Evolutionary conservation across 169 alveolate genomes (phyloP).

Genomic region (Cryptosporidium sp.): DNA sequence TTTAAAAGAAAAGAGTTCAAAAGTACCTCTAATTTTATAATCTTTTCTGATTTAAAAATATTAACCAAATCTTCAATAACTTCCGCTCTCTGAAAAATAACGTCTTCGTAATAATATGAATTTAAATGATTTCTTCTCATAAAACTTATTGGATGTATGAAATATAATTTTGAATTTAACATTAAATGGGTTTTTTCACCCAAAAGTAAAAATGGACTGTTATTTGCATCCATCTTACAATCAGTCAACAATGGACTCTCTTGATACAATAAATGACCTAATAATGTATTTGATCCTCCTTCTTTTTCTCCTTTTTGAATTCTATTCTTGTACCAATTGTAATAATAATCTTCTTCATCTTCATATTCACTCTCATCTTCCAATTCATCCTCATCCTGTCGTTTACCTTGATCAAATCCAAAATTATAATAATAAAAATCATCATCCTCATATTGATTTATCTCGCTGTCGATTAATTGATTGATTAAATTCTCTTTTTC

Average conservation of each 20-base stretch:
- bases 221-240: conserved; percentile 13
- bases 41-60: not conserved
- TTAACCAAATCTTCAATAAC: not conserved
- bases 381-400: not conserved
- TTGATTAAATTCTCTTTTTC: not conserved
- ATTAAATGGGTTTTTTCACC: conserved; percentile 7
- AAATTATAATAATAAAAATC: not conserved
- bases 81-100: not conserved
- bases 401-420: not conserved
- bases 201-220: conserved; percentile 6
- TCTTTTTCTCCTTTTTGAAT: not conserved
- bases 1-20: conserved; percentile 15
- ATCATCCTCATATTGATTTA: not conserved
- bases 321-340: conserved; percentile 1
- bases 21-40: conserved; percentile 10
- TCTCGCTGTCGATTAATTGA: not conserved
- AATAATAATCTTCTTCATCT: conserved; percentile 19
- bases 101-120: not conserved
- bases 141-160: conserved; percentile 54
- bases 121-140: not conserved
- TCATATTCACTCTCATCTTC: not conserved
- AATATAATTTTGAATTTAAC: conserved; percentile 50
- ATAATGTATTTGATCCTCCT: not conserved
- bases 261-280: conserved; percentile 21
- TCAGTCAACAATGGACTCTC: conserved; percentile 6